Evolutionary conservation across 352 stramenopile species (phyloP), one percentile per base, ranked within the genome.

Genomic region (Phytophthora lateralis): DNA sequence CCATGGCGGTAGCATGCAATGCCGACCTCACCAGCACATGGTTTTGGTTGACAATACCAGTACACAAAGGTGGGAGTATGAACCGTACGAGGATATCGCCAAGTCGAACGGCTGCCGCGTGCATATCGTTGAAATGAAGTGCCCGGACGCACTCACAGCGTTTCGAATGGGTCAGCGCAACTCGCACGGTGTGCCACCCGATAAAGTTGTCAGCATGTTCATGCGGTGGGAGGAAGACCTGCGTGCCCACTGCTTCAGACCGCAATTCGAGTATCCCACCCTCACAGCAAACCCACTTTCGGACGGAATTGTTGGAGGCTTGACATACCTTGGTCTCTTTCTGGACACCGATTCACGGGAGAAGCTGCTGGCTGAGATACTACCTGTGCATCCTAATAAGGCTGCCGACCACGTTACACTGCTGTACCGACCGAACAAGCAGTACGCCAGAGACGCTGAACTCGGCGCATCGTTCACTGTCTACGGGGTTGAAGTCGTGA

Each of bases 31-130:
- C 2, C 63, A 68, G 27, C 63, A 66, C 4, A 37, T 93, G 27
- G 42, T 93, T 24, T n/a, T 93, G 7, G 76, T 91, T 4, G 84
- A 93, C 55, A 93, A 93, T 49, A 91, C 84, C 0, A 80, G 80
- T 52, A 90, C 82, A 2, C 80, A 88, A 52, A 50, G 45, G 21
- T 90, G 84, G 82, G 84, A 91, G 56, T 93, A 88, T 37, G 72
- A 79, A 17, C 30, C 63, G 15, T 93, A 93, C 30, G 73, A 82
- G 29, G 35, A 63, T 1, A 64, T 75, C 20, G 78, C 78, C 0
- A 64, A 26, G 9, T 67, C 51, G 10, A 49, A 49, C 32, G 68
- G 66, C 4, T 69, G 65, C 38, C 32, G 12, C 14, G 57, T 84
- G 30, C 50, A 71, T 32, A 63, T 87, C 27, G 30, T 93, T 20